Evolutionary conservation across 2,329 filamentous ascomycete genomes (phyloP).

Genomic region (Colletotrichum abscissum): DNA sequence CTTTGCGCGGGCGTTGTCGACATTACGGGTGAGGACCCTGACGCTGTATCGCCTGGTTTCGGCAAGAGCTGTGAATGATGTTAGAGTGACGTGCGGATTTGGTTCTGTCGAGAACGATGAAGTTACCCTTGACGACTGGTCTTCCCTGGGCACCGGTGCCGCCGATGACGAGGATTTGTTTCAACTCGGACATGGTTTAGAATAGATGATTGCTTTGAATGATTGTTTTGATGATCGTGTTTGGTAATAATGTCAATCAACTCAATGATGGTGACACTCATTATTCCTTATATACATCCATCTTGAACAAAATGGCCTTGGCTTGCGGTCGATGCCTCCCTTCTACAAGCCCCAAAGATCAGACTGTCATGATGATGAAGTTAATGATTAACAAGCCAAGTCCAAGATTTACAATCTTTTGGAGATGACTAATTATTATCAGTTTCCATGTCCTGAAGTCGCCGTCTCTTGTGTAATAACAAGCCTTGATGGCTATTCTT

Average conservation of each 20-base stretch:
- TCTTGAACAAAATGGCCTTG: not conserved
- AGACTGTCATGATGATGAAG: too few species aligned
- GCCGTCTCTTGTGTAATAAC: too few species aligned
- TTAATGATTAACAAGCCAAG: too few species aligned
- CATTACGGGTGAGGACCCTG: conserved; percentile 51
- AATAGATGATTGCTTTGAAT: too few species aligned
- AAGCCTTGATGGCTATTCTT: too few species aligned
- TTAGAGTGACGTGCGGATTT: not conserved
- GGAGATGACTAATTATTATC: too few species aligned
- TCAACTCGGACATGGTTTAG: not conserved
- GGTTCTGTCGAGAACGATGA: not conserved
- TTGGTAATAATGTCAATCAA: too few species aligned
- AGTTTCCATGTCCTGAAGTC: too few species aligned
- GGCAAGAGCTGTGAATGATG: conserved; percentile 26
- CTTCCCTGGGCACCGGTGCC: conserved; percentile 52
- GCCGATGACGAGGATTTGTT: conserved; percentile 42
- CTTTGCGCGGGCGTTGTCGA: conserved; percentile 41
- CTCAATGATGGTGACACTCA: not conserved
- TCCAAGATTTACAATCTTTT: too few species aligned
- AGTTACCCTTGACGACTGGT: conserved; percentile 46
- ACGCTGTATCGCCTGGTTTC: conserved; percentile 45
- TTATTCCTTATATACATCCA: not conserved
- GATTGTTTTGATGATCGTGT: too few species aligned
- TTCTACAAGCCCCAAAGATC: too few species aligned
- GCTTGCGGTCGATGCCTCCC: too few species aligned